These are phyloP conservation scores for Leucaena leucocephala DNA, from an alignment of 306 rosid genomes.

Conservation along the genomic window DNA sequence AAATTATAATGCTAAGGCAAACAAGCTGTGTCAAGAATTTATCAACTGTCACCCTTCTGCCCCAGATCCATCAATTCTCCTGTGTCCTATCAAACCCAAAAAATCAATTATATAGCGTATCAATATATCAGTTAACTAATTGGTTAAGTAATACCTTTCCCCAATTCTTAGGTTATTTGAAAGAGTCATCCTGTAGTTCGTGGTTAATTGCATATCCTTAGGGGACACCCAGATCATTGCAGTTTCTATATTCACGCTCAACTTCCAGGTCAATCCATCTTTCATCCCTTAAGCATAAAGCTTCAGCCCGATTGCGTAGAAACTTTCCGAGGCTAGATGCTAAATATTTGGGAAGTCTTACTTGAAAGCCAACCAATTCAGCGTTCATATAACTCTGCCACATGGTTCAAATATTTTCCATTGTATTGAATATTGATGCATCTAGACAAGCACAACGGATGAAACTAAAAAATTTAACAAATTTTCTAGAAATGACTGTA, in stretches of 20 bases:
- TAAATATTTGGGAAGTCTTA: not conserved
- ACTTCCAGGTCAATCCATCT: not conserved
- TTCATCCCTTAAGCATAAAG: not conserved
- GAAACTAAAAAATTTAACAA: not conserved
- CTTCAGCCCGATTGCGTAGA: constrained; percentile 11
- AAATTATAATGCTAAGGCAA: not conserved
- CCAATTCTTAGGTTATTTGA: not conserved
- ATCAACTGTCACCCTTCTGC: not conserved
- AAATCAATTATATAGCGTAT: not conserved
- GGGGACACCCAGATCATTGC: not conserved
- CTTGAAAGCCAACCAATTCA: not conserved
- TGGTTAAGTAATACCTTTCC: not conserved
- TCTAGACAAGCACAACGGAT: not conserved
- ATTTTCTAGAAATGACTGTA: not conserved
- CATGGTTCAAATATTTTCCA: not conserved
- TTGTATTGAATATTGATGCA: not conserved
- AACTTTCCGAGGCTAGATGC: not conserved
- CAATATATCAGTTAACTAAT: not conserved
- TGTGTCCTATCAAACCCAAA: not conserved
- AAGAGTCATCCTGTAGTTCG: not conserved
- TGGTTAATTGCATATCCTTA: not conserved
- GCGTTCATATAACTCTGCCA: not conserved
- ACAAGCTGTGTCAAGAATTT: not conserved
- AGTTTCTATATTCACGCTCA: constrained; percentile 6
- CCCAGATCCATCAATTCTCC: not conserved